Conservation (phyloP, 83 land plant genomes). For the Diphasiastrum complanatum region DNA sequence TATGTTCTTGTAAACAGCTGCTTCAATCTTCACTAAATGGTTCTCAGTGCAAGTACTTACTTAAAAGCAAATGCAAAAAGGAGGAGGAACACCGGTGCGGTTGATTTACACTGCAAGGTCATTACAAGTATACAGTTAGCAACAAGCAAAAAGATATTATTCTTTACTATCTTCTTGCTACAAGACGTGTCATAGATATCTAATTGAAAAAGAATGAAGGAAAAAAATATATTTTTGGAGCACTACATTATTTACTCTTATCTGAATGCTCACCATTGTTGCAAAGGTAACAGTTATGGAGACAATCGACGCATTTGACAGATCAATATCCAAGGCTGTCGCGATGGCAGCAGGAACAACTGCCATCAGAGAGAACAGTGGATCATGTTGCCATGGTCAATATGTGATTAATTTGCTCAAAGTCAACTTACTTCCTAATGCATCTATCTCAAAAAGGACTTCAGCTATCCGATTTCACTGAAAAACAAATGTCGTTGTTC, state of each 20-base stretch:
- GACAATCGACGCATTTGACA: conserved; percentile 93
- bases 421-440: no score
- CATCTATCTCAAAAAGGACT: no score
- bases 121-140: no score
- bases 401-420: conserved; percentile 29
- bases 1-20: no score
- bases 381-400: conserved; percentile 33
- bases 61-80: conserved; percentile 22
- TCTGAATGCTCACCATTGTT: conserved; percentile 86
- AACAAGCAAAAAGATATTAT: no score
- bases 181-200: not conserved
- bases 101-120: conserved; percentile 20
- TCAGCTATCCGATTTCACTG: no score
- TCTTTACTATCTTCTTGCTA: not conserved
- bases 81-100: conserved; percentile 24
- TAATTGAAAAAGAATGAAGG: not conserved
- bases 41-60: not conserved
- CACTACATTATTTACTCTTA: no score
- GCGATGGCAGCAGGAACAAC: conserved; percentile 90
- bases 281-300: conserved; percentile 94
- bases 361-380: conserved; percentile 26
- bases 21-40: not conserved
- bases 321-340: conserved; percentile 91
- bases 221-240: conserved; percentile 2
- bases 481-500: no score